A percentile compares a stretch with the other conserved stretches of the same genome.
Conservation (phyloP, 352 stramenopile genomes). For the Peronospora farinosa region DNA sequence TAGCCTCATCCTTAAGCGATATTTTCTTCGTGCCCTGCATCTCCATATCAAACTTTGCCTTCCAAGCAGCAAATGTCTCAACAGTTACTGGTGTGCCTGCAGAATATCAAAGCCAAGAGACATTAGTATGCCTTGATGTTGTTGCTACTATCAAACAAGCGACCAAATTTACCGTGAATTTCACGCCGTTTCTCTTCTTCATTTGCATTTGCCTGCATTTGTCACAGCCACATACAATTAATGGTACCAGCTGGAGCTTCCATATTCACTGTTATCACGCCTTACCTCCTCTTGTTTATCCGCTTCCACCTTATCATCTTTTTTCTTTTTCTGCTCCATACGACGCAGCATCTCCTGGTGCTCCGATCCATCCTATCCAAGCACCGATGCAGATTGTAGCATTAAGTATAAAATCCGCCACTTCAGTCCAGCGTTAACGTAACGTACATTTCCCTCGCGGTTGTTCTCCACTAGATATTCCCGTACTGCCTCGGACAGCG, state of each 20-base stretch:
- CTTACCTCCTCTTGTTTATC: slow-evolving; percentile 40
- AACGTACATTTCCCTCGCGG: slow-evolving; percentile 68
- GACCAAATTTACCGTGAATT: slow-evolving; percentile 26
- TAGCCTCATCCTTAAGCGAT: slow-evolving; percentile 58
- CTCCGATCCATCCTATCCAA: slow-evolving; percentile 68
- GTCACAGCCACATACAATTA: slow-evolving; percentile 1
- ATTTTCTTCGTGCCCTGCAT: slow-evolving; percentile 43
- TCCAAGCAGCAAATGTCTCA: slow-evolving; percentile 68
- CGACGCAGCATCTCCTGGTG: slow-evolving; percentile 86
- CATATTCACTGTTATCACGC: background rate
- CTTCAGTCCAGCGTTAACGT: background rate
- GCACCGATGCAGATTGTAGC: slow-evolving; percentile 2
- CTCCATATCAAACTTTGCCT: slow-evolving; percentile 61
- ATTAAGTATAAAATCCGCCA: slow-evolving; percentile 3
- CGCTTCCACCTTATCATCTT: slow-evolving; percentile 61
- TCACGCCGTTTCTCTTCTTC: slow-evolving; percentile 23
- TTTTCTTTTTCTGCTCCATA: slow-evolving; percentile 74
- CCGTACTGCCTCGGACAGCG: slow-evolving; percentile 69
- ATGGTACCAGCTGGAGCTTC: slow-evolving; percentile 12
- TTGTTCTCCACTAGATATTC: slow-evolving; percentile 88
- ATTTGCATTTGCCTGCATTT: slow-evolving; percentile 24
- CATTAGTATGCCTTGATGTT: slow-evolving; percentile 1
- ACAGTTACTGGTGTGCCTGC: slow-evolving; percentile 75
- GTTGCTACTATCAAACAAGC: background rate
- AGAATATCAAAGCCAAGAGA: slow-evolving; percentile 7